These are phyloP conservation scores for Dactylellina drechsleri DNA, from an alignment of 2,329 filamentous ascomycete species.

Conservation along the genomic window DNA sequence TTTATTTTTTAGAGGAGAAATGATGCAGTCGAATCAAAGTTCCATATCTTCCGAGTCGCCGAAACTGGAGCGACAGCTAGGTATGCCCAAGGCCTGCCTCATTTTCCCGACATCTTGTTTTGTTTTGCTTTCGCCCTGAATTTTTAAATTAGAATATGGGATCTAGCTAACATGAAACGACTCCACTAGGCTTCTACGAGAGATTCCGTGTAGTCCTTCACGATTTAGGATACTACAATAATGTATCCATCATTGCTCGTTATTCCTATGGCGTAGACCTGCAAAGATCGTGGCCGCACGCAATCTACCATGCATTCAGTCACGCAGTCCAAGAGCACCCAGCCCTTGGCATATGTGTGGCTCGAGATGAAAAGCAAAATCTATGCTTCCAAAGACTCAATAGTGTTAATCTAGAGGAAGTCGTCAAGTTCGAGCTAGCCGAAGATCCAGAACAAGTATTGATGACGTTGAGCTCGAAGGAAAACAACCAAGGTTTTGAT, in stretches of 20 bases:
- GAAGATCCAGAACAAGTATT: constrained; percentile 7
- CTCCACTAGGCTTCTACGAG: constrained; percentile 35
- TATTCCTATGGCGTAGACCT: constrained; percentile 19
- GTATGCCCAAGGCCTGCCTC: constrained; percentile 22
- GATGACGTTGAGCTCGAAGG: constrained; percentile 17
- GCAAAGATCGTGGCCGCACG: constrained; percentile 24
- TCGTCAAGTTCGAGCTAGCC: constrained; percentile 23
- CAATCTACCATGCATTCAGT: constrained; percentile 26
- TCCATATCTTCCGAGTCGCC: constrained; percentile 21
- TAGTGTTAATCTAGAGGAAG: constrained; percentile 26
- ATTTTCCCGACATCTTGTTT: constrained; percentile 8
- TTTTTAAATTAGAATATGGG: constrained; percentile 3
- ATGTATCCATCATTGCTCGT: constrained; percentile 46
- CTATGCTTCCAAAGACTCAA: constrained; percentile 28
- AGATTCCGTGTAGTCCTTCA: constrained; percentile 40
- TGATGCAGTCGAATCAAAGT: constrained; percentile 23
- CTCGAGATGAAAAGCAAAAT: constrained; percentile 1
- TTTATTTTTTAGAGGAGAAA: constrained; percentile 4
- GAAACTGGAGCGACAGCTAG: constrained; percentile 28
- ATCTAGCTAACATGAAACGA: constrained; percentile 1
- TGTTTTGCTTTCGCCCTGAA: constrained; percentile 2
- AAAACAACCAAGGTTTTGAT: constrained; percentile 35
- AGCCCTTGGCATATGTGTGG: constrained; percentile 21
- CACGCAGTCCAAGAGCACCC: constrained; percentile 36
- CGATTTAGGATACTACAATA: constrained; percentile 41